Conservation (phyloP, 1,139 yeast genomes). For the Ashbya aceris region DNA sequence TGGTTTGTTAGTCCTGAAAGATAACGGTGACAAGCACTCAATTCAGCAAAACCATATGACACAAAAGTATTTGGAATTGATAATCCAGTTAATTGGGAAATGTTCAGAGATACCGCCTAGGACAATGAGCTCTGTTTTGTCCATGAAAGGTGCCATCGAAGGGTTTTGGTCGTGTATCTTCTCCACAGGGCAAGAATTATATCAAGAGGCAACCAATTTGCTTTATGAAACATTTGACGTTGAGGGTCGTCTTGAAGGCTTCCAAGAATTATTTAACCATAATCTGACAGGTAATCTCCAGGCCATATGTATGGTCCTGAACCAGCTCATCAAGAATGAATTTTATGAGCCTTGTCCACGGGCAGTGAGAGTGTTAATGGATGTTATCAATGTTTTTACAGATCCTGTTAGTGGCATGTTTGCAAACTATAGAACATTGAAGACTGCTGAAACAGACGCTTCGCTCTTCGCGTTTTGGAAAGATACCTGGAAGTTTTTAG, state of each 20-base stretch:
- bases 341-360: constrained; percentile 71
- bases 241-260: constrained; percentile 64
- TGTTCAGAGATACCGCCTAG: constrained; percentile 39
- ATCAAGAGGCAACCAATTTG: constrained; percentile 63
- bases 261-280: constrained; percentile 42
- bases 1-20: constrained; percentile 32
- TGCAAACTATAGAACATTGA: constrained; percentile 24
- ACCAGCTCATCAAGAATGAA: constrained; percentile 38
- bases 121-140: constrained; percentile 36
- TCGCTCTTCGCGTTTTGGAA: constrained; percentile 47
- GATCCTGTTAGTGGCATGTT: constrained; percentile 59
- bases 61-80: constrained; percentile 20
- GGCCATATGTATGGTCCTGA: constrained; percentile 42
- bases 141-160: constrained; percentile 32
- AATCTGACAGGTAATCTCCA: constrained; percentile 38
- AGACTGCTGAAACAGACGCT: constrained; percentile 16
- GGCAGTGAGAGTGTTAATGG: constrained; percentile 67
- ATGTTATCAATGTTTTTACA: constrained; percentile 51
- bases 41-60: constrained; percentile 25
- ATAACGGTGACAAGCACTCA: constrained; percentile 8
- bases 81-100: constrained; percentile 28
- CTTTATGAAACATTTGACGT: constrained; percentile 72
- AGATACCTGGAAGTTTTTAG: constrained; percentile 59
- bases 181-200: constrained; percentile 42
- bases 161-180: constrained; percentile 68